phyloP scores from a whole-genome alignment of 2,329 filamentous ascomycete genomes.

The Incumbomyces lentus region DNA sequence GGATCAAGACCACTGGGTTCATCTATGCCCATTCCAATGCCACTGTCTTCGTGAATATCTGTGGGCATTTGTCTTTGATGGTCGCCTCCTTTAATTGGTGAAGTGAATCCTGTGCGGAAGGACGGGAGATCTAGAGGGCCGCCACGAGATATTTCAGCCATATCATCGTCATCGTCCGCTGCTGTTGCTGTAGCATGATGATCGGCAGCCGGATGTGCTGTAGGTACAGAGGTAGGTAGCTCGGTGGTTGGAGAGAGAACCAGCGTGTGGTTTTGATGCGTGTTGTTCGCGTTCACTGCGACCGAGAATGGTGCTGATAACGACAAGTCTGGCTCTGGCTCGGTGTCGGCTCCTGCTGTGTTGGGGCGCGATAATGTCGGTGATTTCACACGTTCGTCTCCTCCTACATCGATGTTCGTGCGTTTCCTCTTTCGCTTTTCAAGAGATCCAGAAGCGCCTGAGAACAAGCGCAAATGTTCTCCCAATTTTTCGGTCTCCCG shows the following conservation, averaged over 20 bases:
- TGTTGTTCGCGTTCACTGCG: not conserved
- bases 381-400: slow-evolving; percentile 2
- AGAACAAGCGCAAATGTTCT: slow-evolving; percentile 7
- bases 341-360: slow-evolving; percentile 6
- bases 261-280: not conserved
- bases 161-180: slow-evolving; percentile 18
- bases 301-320: not conserved
- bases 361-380: slow-evolving; percentile 2
- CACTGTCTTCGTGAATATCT: slow-evolving; percentile 16
- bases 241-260: slow-evolving; percentile 6
- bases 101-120: slow-evolving; percentile 18
- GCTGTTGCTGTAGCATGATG: not conserved
- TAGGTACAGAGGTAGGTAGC: slow-evolving; percentile 3
- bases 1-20: slow-evolving; percentile 23
- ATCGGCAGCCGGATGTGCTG: slow-evolving; percentile 4
- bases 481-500: slow-evolving; percentile 17
- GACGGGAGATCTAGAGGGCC: slow-evolving; percentile 20
- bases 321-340: slow-evolving; percentile 3
- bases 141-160: slow-evolving; percentile 17
- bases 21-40: slow-evolving; percentile 20
- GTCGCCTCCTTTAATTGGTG: slow-evolving; percentile 13
- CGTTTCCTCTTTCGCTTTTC: slow-evolving; percentile 11
- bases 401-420: slow-evolving; percentile 4
- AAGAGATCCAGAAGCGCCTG: not conserved
- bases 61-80: not conserved